phyloP scores from a whole-genome alignment of 2,329 filamentous ascomycete genomes.

The Stachybotrys chlorohalonatus region DNA sequence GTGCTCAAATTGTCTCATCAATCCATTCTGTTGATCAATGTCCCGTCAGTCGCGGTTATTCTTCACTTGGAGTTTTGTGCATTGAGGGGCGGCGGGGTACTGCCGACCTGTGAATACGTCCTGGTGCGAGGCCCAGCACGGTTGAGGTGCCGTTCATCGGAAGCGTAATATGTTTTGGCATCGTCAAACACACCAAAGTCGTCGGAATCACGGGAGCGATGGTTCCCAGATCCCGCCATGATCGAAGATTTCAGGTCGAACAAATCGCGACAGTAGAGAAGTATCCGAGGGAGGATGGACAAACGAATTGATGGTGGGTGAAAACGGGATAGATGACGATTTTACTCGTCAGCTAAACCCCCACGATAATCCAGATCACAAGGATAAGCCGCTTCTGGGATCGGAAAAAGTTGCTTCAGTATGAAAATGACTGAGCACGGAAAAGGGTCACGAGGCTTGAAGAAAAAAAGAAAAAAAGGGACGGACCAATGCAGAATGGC shows the following conservation, averaged over 20 bases:
- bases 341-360: background rate
- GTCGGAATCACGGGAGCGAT: constrained; percentile 26
- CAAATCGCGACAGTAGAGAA: background rate
- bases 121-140: constrained; percentile 41
- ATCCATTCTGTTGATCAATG: constrained; percentile 34
- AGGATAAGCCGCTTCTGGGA: background rate
- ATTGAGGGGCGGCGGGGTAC: background rate
- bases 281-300: background rate
- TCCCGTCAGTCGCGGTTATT: constrained; percentile 14
- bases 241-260: background rate
- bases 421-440: background rate
- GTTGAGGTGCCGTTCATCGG: constrained; percentile 43
- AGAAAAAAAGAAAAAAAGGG: background rate
- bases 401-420: background rate
- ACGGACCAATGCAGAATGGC: background rate
- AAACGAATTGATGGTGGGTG: background rate
- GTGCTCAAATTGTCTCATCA: constrained; percentile 44
- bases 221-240: constrained; percentile 18
- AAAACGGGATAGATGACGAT: background rate
- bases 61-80: background rate
- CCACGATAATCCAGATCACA: background rate
- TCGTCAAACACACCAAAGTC: constrained; percentile 46
- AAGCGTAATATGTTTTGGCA: constrained; percentile 50
- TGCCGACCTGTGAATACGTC: constrained; percentile 46
- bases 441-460: background rate